Percentiles rank a stretch among this genome's conserved stretches.
Evolutionary conservation across 345 rosid species (phyloP).

Genomic region (Boechera divaricarpa): DNA sequence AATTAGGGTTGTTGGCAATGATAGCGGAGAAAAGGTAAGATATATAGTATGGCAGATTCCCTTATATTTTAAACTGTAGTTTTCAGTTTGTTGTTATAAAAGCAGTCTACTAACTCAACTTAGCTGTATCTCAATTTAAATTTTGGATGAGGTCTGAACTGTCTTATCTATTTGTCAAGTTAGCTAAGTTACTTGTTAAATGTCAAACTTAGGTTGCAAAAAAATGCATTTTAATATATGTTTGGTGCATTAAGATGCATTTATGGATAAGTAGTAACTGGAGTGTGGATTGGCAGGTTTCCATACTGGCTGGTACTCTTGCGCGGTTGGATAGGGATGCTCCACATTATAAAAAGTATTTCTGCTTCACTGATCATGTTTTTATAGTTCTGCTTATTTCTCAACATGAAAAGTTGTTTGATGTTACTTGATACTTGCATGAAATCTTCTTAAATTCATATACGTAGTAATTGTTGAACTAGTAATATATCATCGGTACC

Average conservation of each 20-base stretch:
- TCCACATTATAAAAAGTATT: conserved; percentile 83
- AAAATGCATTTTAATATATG: not conserved
- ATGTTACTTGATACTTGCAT: conserved; percentile 8
- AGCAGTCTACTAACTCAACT: conserved; percentile 1
- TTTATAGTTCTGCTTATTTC: conserved; percentile 27
- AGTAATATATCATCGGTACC: conserved; percentile 2
- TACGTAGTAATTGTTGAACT: conserved; percentile 7
- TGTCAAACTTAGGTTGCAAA: conserved; percentile 3
- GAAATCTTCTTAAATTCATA: not conserved
- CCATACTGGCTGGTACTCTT: conserved; percentile 93
- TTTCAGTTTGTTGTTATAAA: conserved; percentile 9
- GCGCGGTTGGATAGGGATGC: conserved; percentile 99
- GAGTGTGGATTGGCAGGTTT: conserved; percentile 67
- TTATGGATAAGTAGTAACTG: conserved; percentile 28
- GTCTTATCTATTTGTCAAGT: not conserved
- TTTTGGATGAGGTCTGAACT: not conserved
- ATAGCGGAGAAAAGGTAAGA: conserved; percentile 93
- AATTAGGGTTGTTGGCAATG: conserved; percentile 96
- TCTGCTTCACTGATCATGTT: conserved; percentile 31
- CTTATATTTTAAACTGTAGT: not conserved
- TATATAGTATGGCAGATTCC: conserved; percentile 10
- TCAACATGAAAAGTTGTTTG: conserved; percentile 17
- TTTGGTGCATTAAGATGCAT: not conserved
- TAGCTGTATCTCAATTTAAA: conserved; percentile 1
- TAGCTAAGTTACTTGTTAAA: conserved; percentile 9